A percentile compares a stretch with the other conserved stretches of the same genome.
Conservation (phyloP, 306 rosid genomes). For the Cucurbita ficifolia region DNA sequence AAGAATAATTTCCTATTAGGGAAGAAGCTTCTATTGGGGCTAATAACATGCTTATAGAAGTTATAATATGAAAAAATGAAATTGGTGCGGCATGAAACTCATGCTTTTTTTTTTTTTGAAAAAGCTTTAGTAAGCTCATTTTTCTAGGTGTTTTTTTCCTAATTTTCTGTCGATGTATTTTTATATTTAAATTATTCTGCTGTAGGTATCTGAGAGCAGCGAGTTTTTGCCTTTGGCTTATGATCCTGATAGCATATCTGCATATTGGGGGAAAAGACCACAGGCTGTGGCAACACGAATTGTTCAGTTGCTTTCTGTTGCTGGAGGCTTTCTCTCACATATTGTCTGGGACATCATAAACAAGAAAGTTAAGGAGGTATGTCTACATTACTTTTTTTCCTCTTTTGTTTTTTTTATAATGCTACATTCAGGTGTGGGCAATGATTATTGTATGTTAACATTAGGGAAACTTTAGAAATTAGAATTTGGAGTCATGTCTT, state of each 20-base stretch:
- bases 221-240: slow-evolving; percentile 83
- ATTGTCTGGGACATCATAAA: slow-evolving; percentile 60
- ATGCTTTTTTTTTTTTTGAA: background rate
- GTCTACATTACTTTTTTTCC: slow-evolving; percentile 3
- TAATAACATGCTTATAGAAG: background rate
- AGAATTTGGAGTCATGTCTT: background rate
- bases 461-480: background rate
- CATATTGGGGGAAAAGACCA: slow-evolving; percentile 97
- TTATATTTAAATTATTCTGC: background rate
- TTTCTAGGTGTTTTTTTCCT: background rate
- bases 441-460: background rate
- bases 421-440: background rate
- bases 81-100: background rate
- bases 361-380: slow-evolving; percentile 83
- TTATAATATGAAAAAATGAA: background rate
- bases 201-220: slow-evolving; percentile 84
- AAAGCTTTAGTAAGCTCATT: background rate
- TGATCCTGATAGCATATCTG: slow-evolving; percentile 73
- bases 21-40: background rate
- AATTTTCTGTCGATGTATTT: background rate
- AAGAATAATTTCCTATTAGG: background rate
- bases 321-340: slow-evolving; percentile 91
- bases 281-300: slow-evolving; percentile 79
- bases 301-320: slow-evolving; percentile 76
- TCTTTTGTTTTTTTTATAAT: background rate